Conservation (phyloP, 176 grass and related monocot genomes). For the Guadua angustifolia region DNA sequence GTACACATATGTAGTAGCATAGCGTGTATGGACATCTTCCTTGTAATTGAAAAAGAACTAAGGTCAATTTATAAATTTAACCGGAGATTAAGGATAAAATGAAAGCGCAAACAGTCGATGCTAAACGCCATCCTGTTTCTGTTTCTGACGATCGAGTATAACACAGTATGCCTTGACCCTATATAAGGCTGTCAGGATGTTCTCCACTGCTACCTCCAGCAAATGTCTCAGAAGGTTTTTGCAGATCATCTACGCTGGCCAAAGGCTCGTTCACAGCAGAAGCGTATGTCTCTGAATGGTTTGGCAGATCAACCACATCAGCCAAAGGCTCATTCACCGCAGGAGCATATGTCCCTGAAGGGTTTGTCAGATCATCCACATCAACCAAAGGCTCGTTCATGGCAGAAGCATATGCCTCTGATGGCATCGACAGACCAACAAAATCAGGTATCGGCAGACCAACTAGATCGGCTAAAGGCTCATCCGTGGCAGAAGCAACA, state of each 20-base stretch:
- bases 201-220: slow-evolving; percentile 41
- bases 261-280: slow-evolving; percentile 1
- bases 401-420: slow-evolving; percentile 24
- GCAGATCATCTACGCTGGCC: background rate
- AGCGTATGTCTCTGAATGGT: slow-evolving; percentile 24
- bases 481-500: background rate
- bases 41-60: too few species aligned
- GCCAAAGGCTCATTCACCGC: slow-evolving; percentile 1
- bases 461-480: slow-evolving; percentile 40
- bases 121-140: too few species aligned
- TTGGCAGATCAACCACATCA: slow-evolving; percentile 23
- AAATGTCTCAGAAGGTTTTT: slow-evolving; percentile 24
- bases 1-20: too few species aligned
- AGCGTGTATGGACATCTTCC: too few species aligned
- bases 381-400: slow-evolving; percentile 42
- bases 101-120: too few species aligned
- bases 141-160: slow-evolving; percentile 18
- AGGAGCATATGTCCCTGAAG: slow-evolving; percentile 10
- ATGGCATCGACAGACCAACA: slow-evolving; percentile 1
- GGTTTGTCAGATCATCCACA: slow-evolving; percentile 20
- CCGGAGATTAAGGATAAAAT: too few species aligned
- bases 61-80: too few species aligned
- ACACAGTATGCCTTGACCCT: slow-evolving; percentile 1
- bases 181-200: slow-evolving; percentile 53
- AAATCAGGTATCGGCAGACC: slow-evolving; percentile 32